These are phyloP conservation scores for Urtica urens DNA, from an alignment of 306 rosid genomes.

Conservation along the genomic window DNA sequence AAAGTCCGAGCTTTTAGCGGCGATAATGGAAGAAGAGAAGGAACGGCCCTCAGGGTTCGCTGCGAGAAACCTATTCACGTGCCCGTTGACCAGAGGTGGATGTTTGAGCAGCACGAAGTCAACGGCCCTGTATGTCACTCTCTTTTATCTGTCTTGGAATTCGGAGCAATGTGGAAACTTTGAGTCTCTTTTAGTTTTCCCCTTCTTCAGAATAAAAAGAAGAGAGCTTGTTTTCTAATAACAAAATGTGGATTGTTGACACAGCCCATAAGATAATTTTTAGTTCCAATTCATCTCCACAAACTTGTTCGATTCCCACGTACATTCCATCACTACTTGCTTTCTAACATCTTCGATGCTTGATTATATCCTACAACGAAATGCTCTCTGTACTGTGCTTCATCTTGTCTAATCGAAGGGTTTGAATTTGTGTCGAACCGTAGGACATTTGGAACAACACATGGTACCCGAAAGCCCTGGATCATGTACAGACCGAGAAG, in stretches of 20 bases:
- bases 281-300: no score
- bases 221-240: background rate
- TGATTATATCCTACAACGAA: background rate
- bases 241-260: background rate
- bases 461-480: slow-evolving; percentile 94
- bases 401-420: no score
- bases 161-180: no score
- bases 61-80: slow-evolving; percentile 34
- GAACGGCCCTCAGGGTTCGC: slow-evolving; percentile 25
- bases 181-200: no score
- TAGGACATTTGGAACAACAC: slow-evolving; percentile 93
- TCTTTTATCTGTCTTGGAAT: background rate
- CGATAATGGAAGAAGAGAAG: slow-evolving; percentile 3
- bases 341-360: no score
- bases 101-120: slow-evolving; percentile 62
- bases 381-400: background rate
- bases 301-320: no score
- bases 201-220: no score
- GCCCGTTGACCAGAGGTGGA: slow-evolving; percentile 53
- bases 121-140: slow-evolving; percentile 56
- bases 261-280: no score
- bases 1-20: slow-evolving; percentile 7
- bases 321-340: no score
- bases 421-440: slow-evolving; percentile 8
- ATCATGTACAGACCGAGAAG: slow-evolving; percentile 80